phyloP scores from a whole-genome alignment of 179 eudicot genomes.

The Camellia oleifera region DNA sequence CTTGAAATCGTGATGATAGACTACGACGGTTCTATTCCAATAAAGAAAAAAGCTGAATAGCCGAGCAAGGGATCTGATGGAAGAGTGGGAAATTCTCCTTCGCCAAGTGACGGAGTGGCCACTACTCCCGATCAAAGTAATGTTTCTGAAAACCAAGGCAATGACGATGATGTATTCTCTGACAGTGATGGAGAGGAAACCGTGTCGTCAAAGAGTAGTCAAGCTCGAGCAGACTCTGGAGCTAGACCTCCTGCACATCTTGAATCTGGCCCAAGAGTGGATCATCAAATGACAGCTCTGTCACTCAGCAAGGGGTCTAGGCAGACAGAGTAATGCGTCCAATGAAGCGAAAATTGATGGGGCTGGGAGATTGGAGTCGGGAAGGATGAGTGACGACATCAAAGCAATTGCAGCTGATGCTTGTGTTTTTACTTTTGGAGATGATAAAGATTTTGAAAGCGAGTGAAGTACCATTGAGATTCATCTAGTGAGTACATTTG shows the following conservation, averaged over 20 bases:
- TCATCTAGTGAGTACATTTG: background rate
- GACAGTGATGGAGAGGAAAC: slow-evolving; percentile 79
- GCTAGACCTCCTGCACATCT: slow-evolving; percentile 17
- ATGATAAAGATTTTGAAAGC: slow-evolving; percentile 83
- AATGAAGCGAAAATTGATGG: slow-evolving; percentile 24
- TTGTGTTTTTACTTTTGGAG: slow-evolving; percentile 90
- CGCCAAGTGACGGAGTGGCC: slow-evolving; percentile 31
- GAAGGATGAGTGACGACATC: slow-evolving; percentile 50
- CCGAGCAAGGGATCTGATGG: slow-evolving; percentile 35
- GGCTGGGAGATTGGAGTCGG: slow-evolving; percentile 30
- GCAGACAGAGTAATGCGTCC: slow-evolving; percentile 13
- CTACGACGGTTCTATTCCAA: slow-evolving; percentile 52
- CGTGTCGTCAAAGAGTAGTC: slow-evolving; percentile 31
- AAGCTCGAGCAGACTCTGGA: slow-evolving; percentile 30
- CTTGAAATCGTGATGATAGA: slow-evolving; percentile 88
- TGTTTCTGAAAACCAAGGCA: slow-evolving; percentile 39
- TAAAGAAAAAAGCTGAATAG: slow-evolving; percentile 35
- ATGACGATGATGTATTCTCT: slow-evolving; percentile 76
- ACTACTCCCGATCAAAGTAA: slow-evolving; percentile 28
- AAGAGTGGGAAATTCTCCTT: slow-evolving; percentile 22
- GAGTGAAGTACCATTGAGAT: slow-evolving; percentile 33
- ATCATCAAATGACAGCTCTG: slow-evolving; percentile 29
- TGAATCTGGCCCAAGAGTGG: slow-evolving; percentile 24
- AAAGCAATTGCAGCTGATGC: slow-evolving; percentile 78
- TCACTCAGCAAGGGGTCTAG: slow-evolving; percentile 37